phyloP scores from a whole-genome alignment of 2,329 filamentous ascomycete species.

The Penicillium sp. region DNA sequence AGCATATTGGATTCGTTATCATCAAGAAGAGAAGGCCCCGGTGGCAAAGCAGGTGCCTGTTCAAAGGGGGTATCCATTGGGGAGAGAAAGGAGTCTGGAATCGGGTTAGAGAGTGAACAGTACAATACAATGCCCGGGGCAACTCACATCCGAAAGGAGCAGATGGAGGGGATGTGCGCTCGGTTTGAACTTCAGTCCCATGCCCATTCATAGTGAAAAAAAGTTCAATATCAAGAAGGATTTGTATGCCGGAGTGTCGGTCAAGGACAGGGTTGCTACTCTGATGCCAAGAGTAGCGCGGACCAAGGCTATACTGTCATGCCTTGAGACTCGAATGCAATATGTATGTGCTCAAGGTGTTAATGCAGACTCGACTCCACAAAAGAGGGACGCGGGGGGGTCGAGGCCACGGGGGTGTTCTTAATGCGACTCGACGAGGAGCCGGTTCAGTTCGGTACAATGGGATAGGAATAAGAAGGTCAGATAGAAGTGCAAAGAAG shows the following conservation, averaged over 20 bases:
- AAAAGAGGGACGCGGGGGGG: conserved; percentile 7
- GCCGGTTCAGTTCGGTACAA: background rate
- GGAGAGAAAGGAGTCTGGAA: conserved; percentile 35
- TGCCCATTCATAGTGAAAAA: conserved; percentile 34
- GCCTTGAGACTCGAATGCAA: conserved; percentile 20
- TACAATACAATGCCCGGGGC: background rate
- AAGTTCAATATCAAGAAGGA: background rate
- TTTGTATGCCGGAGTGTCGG: conserved; percentile 1
- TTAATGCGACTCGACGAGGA: conserved; percentile 11
- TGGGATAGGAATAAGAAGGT: conserved; percentile 2
- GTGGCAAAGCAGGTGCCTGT: conserved; percentile 61
- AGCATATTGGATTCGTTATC: conserved; percentile 58
- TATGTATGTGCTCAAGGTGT: conserved; percentile 1
- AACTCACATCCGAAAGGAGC: conserved; percentile 68
- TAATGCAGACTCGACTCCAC: conserved; percentile 4
- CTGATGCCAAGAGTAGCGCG: conserved; percentile 23
- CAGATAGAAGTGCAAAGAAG: background rate
- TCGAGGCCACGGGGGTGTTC: conserved; percentile 7
- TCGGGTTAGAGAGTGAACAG: background rate
- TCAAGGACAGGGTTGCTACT: conserved; percentile 21
- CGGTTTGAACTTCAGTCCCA: conserved; percentile 29
- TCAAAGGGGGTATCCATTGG: conserved; percentile 39
- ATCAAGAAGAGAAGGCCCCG: conserved; percentile 64
- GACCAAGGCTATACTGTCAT: conserved; percentile 26
- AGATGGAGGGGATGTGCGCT: conserved; percentile 53